Evolutionary conservation across 192 early-diverging fungal genomes (phyloP), one percentile per base, ranked within the genome.

Genomic region (Backusella mclennaniae): DNA sequence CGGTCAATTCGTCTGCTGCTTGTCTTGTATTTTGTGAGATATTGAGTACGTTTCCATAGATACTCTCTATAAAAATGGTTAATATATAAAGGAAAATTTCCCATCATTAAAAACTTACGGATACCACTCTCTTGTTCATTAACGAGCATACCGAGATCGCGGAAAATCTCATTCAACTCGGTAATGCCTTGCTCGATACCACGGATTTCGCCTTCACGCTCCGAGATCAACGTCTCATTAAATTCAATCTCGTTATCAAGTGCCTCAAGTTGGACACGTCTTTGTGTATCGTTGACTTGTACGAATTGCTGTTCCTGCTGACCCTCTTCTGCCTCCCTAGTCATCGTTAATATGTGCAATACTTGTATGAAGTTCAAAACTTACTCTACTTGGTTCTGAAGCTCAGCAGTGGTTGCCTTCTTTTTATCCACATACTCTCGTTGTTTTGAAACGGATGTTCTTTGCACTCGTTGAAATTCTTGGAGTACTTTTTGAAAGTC

Each of bases 101-200:
- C 36, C 26, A 26, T 26, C 26, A 26, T 26, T 26, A 26, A 39
- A 11, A 35, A 80, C 87, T 72, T 86, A 96, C 95, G 90, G 11
- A 99, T 84, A 76, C 95, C 89, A 73, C 91, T 92, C 76, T 96
- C 94, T 88, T 99, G 98, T 80, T 99, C 97, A 33, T 95, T 94
- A n/a, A 99, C 97, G 75, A 99, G 89, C 4, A 96, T 97, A 0
- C 95, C 96, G 53, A 99, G 79, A 85, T 98, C 96, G 72, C 96
- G 84, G 82, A 99, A 99, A 74, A 99, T 95, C 81, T 98, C 96
- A 82, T 98, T 99, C 21, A 99, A 86, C 79, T 98, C 96, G 5
- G 88, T 90, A 66, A 98, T 98, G 26, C 94, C 96, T 72, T 92
- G 89, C 79, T 98, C 97, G 79, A 99, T 97, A 59, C 93, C 94